Evolutionary conservation across 2,329 filamentous ascomycete species (phyloP).

Genomic region (Zymoseptoria brevis): DNA sequence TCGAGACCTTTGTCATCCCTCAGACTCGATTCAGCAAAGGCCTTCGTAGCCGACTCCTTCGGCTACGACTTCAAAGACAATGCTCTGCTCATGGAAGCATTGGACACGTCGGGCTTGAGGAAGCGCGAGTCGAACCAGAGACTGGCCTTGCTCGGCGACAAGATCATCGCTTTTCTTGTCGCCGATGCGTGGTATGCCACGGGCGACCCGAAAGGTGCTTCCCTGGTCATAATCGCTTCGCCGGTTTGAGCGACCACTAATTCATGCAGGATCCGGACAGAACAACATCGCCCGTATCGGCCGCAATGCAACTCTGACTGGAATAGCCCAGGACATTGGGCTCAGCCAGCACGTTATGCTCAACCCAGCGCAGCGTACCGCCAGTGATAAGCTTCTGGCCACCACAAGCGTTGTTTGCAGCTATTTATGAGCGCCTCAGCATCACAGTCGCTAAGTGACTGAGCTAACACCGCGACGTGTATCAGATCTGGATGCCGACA

Average conservation of each 20-base stretch:
- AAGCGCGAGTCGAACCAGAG: conserved; percentile 10
- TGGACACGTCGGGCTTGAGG: conserved; percentile 8
- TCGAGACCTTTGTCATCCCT: not conserved
- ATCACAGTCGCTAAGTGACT: not conserved
- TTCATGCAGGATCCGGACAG: not conserved
- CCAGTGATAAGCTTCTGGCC: not conserved
- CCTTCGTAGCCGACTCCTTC: not conserved
- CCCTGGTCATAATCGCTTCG: not conserved
- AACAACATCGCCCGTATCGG: not conserved
- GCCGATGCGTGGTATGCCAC: conserved; percentile 12
- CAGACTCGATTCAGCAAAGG: conserved; percentile 29
- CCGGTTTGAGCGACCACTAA: not conserved
- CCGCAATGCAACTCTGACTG: not conserved
- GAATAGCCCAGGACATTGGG: not conserved
- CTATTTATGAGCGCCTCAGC: not conserved
- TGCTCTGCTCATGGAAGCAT: conserved; percentile 8
- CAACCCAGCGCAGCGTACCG: not conserved
- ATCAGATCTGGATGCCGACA: not conserved
- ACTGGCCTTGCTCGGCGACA: conserved; percentile 14
- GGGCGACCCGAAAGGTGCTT: conserved; percentile 6
- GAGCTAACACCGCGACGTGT: not conserved
- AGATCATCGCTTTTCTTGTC: conserved; percentile 8
- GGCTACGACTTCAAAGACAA: conserved; percentile 3
- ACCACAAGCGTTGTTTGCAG: conserved; percentile 1
- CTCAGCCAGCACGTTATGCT: not conserved